Evolutionary conservation across 257 asterid species (phyloP).

Genomic region (Lycium ferocissimum): DNA sequence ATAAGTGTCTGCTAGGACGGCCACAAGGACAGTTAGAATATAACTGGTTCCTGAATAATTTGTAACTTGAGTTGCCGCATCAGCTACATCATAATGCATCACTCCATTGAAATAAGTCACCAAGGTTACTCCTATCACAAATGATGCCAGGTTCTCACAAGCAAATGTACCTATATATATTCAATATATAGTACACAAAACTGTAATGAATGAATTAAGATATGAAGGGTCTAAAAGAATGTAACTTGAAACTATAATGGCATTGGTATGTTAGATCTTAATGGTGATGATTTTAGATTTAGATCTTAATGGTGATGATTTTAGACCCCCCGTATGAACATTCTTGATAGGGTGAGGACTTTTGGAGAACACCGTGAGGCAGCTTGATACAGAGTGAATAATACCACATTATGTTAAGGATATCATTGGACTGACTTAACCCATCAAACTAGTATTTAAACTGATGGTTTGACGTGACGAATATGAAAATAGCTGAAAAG

Average conservation of each 20-base stretch:
- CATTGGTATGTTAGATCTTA: background rate
- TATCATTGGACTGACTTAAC: background rate
- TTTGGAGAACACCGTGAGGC: background rate
- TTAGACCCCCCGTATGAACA: background rate
- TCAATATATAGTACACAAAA: background rate
- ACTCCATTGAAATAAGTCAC: slow-evolving; percentile 58
- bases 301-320: background rate
- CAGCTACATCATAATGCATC: slow-evolving; percentile 64
- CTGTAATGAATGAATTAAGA: background rate
- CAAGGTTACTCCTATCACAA: slow-evolving; percentile 55
- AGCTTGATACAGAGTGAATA: background rate
- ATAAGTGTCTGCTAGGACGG: slow-evolving; percentile 68
- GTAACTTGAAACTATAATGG: background rate
- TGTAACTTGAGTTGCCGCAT: slow-evolving; percentile 69
- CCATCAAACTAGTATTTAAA: background rate
- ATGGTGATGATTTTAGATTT: too few relatives aligned
- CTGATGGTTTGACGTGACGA: background rate
- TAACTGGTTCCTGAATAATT: slow-evolving; percentile 62
- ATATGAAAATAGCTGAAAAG: background rate
- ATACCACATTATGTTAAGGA: background rate
- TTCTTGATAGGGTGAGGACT: background rate
- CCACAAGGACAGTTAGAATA: slow-evolving; percentile 58
- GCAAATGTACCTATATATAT: slow-evolving; percentile 50
- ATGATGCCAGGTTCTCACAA: slow-evolving; percentile 57
- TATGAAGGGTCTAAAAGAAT: too few relatives aligned